A percentile compares a stretch with the other conserved stretches of the same genome.
Evolutionary conservation across 805 yeast species (phyloP).

Genomic region (Starmera dryadoides): DNA sequence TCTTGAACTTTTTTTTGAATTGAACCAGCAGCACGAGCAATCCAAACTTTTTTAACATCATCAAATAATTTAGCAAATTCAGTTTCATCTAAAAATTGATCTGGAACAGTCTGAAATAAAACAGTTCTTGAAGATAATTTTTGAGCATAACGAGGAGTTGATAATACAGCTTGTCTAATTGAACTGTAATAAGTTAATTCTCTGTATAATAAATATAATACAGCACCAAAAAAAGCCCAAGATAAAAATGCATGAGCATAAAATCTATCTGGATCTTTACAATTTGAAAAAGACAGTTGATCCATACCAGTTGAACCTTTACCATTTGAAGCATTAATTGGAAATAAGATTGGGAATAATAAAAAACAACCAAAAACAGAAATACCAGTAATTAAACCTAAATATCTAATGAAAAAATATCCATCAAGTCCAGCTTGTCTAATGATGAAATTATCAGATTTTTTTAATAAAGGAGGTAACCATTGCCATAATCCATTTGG

Average conservation of each 20-base stretch:
- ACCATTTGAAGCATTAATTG: conserved; percentile 73
- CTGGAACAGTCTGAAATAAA: conserved; percentile 78
- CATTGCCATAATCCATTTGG: conserved; percentile 65
- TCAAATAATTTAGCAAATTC: conserved; percentile 70
- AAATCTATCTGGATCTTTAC: conserved; percentile 51
- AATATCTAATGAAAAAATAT: conserved; percentile 78
- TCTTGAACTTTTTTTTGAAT: conserved; percentile 48
- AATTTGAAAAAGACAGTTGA: conserved; percentile 71
- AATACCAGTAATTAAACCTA: conserved; percentile 46
- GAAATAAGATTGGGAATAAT: conserved; percentile 65
- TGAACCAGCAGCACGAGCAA: conserved; percentile 54
- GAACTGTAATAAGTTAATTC: conserved; percentile 76
- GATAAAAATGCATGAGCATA: conserved; percentile 82
- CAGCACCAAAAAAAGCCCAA: conserved; percentile 68
- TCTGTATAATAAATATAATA: conserved; percentile 70
- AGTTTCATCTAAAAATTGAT: conserved; percentile 59
- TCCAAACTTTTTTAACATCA: conserved; percentile 79
- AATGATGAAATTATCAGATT: conserved; percentile 69
- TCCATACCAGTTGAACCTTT: conserved; percentile 62
- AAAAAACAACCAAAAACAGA: conserved; percentile 49
- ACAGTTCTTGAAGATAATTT: conserved; percentile 75
- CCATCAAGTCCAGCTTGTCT: conserved; percentile 94
- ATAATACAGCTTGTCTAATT: conserved; percentile 65
- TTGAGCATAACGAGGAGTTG: conserved; percentile 76
- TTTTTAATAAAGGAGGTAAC: conserved; percentile 55